Base-by-base conservation (phyloP, 2,329 filamentous ascomycete genomes). In the Ceratocystis papillata region DNA sequence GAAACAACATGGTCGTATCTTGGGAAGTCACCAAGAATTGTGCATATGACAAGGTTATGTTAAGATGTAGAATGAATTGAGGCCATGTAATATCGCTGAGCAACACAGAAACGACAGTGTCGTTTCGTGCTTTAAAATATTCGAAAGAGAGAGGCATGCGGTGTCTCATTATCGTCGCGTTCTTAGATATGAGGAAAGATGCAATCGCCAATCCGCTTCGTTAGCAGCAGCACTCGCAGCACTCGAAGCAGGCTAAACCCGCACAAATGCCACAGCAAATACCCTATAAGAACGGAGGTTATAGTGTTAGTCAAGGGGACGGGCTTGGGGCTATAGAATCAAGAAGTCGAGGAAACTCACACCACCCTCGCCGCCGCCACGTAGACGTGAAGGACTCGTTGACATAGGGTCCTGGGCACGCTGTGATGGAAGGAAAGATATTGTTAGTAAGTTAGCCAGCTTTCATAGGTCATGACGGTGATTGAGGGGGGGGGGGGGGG, bases 201-300 rank as follows among this genome's bases (percentile, higher is more conserved):
- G 48, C 6, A 25, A 17, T 41, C 37, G 1, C 37, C 37, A 12
- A 41, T 15, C 12, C 37, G 37, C 5, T 22, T 50, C 8, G 22
- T 65, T 61, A 73, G 70, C 69, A 75, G 71, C 69, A 73, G 71
- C 48, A 50, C 48, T 50, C 48, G 1, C 15, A 66, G 67, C 70
- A 76, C 70, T 77, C 75, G 66, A 76, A 77, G 70, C 76, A 77
- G 69, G 74, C 75, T 2, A 77, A 71, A 28, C 76, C 75, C 10
- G 75, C 75, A 65, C 75, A 77, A 63, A 77, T 71, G 41, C 76
- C 76, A 64, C 76, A 77, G 72, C 75, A 77, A 59, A 77, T 69
- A 12, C 74, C 76, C 76, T 77, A 17, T 5, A 50, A 63, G 20
- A 15, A 48, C 4, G 5, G 50, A 62, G 37, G 37, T 4, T 0